These are phyloP conservation scores for Cucurbitaria berberidis DNA, from an alignment of 2,329 filamentous ascomycete genomes.

Conservation along the genomic window DNA sequence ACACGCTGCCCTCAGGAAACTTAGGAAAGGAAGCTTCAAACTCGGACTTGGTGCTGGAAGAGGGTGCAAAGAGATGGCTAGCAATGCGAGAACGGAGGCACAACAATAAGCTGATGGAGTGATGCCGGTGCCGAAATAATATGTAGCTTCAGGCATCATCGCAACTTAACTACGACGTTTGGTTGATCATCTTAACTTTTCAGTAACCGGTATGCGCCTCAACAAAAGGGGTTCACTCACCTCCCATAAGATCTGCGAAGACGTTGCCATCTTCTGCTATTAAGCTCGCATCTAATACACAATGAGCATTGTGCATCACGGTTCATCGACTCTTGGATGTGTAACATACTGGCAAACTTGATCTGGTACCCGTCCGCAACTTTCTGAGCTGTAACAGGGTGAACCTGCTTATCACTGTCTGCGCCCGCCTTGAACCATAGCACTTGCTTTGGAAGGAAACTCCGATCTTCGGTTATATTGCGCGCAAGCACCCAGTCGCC, in stretches of 20 bases:
- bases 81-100: no score
- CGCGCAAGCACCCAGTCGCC: constrained; percentile 31
- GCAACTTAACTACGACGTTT: constrained; percentile 14
- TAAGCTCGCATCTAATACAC: constrained; percentile 11
- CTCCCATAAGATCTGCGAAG: constrained; percentile 24
- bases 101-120: no score
- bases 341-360: constrained; percentile 22
- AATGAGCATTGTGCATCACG: background rate
- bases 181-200: constrained; percentile 6
- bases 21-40: no score
- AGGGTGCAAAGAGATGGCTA: no score
- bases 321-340: background rate
- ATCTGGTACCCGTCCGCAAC: constrained; percentile 23
- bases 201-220: background rate
- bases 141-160: background rate
- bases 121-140: no score
- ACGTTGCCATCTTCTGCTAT: constrained; percentile 22
- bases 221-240: constrained; percentile 7
- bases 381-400: constrained; percentile 23
- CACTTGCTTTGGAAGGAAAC: constrained; percentile 31
- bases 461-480: constrained; percentile 26
- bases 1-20: no score
- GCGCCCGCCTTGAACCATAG: constrained; percentile 29
- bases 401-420: constrained; percentile 12
- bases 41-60: no score